Evolutionary conservation across 2,329 filamentous ascomycete species (phyloP).

Genomic region (Fusarium armeniacum): DNA sequence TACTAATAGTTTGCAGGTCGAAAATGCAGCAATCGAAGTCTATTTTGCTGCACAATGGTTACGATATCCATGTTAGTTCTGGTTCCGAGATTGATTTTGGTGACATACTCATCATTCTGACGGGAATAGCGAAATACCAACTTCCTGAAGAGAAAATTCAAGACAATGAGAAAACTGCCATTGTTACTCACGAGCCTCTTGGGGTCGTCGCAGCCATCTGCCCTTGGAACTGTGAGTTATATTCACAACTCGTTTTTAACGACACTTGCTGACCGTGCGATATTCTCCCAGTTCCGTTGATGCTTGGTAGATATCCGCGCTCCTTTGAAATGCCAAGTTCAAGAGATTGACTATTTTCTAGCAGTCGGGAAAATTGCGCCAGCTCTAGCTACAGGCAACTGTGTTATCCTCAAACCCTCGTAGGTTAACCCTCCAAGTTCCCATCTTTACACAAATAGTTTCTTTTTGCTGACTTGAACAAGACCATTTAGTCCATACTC

Average conservation of each 20-base stretch:
- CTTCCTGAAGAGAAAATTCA: neutral
- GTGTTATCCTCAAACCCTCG: constrained; percentile 15
- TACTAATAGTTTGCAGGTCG: neutral
- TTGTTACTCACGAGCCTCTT: neutral
- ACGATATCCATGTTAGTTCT: constrained; percentile 5
- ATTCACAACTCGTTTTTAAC: neutral
- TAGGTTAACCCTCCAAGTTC: neutral
- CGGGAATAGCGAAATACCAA: neutral
- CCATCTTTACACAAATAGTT: no score
- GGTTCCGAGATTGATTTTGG: neutral
- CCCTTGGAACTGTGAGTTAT: constrained; percentile 10
- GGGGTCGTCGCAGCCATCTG: constrained; percentile 13
- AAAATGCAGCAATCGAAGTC: constrained; percentile 12
- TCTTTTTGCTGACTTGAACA: neutral
- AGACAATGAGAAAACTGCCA: neutral
- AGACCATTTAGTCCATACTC: constrained; percentile 4
- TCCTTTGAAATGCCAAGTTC: no score
- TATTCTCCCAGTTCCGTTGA: neutral
- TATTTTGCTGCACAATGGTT: constrained; percentile 8
- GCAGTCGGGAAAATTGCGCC: constrained; percentile 17
- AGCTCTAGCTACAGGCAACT: constrained; percentile 13
- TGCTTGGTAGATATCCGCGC: neutral
- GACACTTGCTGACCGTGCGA: neutral
- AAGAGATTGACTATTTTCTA: neutral
- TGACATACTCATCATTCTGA: neutral